Evolutionary conservation across 2,329 filamentous ascomycete species (phyloP).

Genomic region (Amauroascus niger): DNA sequence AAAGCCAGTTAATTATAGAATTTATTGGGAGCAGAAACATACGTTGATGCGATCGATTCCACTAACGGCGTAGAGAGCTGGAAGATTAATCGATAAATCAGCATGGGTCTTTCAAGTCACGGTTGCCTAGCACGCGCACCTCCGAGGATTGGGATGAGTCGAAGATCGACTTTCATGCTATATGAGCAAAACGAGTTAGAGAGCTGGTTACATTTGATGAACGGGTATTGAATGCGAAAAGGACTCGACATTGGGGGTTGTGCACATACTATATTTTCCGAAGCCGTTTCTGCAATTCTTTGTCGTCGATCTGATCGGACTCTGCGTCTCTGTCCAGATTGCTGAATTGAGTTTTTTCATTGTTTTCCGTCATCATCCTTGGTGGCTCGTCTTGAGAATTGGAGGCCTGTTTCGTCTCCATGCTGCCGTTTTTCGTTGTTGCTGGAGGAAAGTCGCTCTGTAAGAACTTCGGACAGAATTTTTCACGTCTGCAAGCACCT

Average conservation of each 20-base stretch:
- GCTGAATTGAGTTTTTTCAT: background rate
- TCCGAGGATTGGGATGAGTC: slow-evolving; percentile 13
- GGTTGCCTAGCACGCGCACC: background rate
- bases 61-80: slow-evolving; percentile 13
- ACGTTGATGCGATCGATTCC: slow-evolving; percentile 14
- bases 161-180: slow-evolving; percentile 11
- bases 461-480: background rate
- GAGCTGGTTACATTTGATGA: background rate
- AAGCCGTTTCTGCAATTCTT: slow-evolving; percentile 11
- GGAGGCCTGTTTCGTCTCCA: slow-evolving; percentile 1
- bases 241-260: background rate
- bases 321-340: slow-evolving; percentile 10
- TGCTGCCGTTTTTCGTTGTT: background rate
- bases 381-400: background rate
- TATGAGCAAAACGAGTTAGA: background rate
- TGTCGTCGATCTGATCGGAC: slow-evolving; percentile 15
- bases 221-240: background rate
- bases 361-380: background rate
- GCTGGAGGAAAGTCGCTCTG: background rate
- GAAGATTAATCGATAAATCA: background rate
- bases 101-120: background rate
- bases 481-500: background rate
- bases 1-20: background rate
- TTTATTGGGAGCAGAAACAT: background rate
- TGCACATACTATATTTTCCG: slow-evolving; percentile 10